Base-by-base conservation (phyloP, 2,329 filamentous ascomycete species). In the Cladosporium colombiae region DNA sequence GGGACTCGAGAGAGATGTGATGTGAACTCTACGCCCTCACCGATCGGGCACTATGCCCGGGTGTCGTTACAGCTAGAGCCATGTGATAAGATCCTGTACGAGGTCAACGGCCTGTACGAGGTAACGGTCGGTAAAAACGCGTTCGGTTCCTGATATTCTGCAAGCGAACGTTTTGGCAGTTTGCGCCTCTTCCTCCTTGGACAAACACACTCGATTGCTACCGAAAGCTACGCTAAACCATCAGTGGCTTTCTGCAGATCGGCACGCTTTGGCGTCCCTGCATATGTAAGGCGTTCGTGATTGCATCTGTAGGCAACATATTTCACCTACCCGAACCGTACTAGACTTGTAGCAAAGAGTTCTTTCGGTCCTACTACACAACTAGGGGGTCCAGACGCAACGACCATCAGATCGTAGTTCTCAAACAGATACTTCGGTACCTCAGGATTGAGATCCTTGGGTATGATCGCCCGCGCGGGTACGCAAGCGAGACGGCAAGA, bases 191-290 rank as follows among this genome's bases (percentile, higher is more conserved):
- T 44, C 37, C 37, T 46, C 40, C 40, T 46, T 46, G 40, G 8
- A 46, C 21, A 46, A 11, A n/a, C 40, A 46, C 40, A n/a, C 40
- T 46, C 40, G 40, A 46, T 21, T 46, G n/a, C 10, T 46, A 46
- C 52, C 52, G 29, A 55, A 55, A 55, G 27, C 52, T 44, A 37
- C 27, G 56, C 56, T 27, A 59, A 29, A 23, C 31, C 27, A 57
- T 57, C 31, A 35, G n/a, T 57, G 55, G 55, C 55, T 57, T 57
- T 23, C 55, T 33, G 58, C 58, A 61, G 58, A 61, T 61, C 40
- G 58, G 58, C 40, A 61, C 40, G 31, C 44, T 40, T 49, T 50
- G 37, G 16, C 29, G 29, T 61, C 58, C 58, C 40, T 61, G 58
- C 58, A 61, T 49, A n/a, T n/a, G n/a, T n/a, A 50, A 23, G 40